Conservation (phyloP, 176 grass and related monocot genomes). For the Oryza rufipogon region DNA sequence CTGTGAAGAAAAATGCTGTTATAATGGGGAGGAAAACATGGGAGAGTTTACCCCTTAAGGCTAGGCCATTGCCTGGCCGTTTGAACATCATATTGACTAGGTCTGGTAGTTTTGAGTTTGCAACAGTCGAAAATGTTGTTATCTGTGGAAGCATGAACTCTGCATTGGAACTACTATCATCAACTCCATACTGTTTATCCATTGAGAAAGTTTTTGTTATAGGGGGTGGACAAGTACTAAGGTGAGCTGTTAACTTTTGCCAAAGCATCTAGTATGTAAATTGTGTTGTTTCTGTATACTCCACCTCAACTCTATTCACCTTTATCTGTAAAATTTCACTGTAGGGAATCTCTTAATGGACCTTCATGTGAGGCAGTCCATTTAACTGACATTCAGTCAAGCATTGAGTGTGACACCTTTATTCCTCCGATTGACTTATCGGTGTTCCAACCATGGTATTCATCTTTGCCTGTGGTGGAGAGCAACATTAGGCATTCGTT, state of each 20-base stretch:
- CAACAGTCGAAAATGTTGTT: conserved; percentile 70
- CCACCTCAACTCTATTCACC: conserved; percentile 8
- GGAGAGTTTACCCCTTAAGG: conserved; percentile 71
- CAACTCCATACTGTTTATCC: conserved; percentile 72
- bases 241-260: conserved; percentile 48
- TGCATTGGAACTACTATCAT: conserved; percentile 64
- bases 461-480: conserved; percentile 70
- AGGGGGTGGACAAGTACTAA: conserved; percentile 75
- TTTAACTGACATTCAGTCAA: conserved; percentile 72
- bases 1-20: conserved; percentile 83
- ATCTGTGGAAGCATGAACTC: conserved; percentile 77
- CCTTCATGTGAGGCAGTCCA: conserved; percentile 80
- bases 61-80: conserved; percentile 73
- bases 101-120: conserved; percentile 80
- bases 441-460: conserved; percentile 80
- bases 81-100: conserved; percentile 83
- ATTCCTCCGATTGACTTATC: conserved; percentile 63
- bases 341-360: conserved; percentile 72
- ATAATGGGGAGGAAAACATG: conserved; percentile 93
- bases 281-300: not conserved
- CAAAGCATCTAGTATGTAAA: not conserved
- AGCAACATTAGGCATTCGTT: conserved; percentile 79
- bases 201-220: conserved; percentile 88
- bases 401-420: conserved; percentile 70
- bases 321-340: conserved; percentile 30